phyloP scores from a whole-genome alignment of 1,284 basidiomycete genomes.

The Malassezia pachydermatis region DNA sequence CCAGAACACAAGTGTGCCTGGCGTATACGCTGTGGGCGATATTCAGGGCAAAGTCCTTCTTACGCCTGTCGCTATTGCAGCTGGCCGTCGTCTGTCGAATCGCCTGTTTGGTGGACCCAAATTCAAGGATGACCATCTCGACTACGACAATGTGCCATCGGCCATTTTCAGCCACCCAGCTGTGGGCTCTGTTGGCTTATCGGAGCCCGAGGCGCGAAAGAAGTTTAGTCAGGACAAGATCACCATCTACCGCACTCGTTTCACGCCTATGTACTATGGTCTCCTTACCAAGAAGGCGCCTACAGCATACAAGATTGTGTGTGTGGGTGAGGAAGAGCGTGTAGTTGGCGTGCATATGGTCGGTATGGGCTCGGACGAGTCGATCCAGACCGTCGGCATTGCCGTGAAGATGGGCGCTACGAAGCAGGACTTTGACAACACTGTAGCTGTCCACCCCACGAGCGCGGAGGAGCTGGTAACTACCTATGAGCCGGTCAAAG shows the following conservation, averaged over 20 bases:
- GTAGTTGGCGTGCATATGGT: slow-evolving; percentile 91
- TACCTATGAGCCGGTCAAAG: slow-evolving; percentile 13
- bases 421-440: slow-evolving; percentile 44
- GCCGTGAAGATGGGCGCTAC: slow-evolving; percentile 79
- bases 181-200: slow-evolving; percentile 49
- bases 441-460: slow-evolving; percentile 46
- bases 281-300: slow-evolving; percentile 53
- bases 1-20: slow-evolving; percentile 61
- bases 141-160: slow-evolving; percentile 76
- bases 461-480: slow-evolving; percentile 41
- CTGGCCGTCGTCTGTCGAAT: slow-evolving; percentile 77
- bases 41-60: slow-evolving; percentile 80
- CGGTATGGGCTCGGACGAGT: slow-evolving; percentile 71
- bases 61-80: slow-evolving; percentile 97
- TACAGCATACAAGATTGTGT: slow-evolving; percentile 81
- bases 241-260: slow-evolving; percentile 69
- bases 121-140: slow-evolving; percentile 76
- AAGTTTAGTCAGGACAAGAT: slow-evolving; percentile 74
- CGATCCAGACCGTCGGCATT: slow-evolving; percentile 84
- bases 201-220: slow-evolving; percentile 75
- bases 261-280: slow-evolving; percentile 47
- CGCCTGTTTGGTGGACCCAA: slow-evolving; percentile 74
- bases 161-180: slow-evolving; percentile 37
- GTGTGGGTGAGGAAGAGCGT: slow-evolving; percentile 74
- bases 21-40: slow-evolving; percentile 78